Percentiles rank a stretch among this genome's conserved stretches.
Conservation (phyloP, 495 filamentous ascomycete species). For the Pseudomonodictys pantanalensis region DNA sequence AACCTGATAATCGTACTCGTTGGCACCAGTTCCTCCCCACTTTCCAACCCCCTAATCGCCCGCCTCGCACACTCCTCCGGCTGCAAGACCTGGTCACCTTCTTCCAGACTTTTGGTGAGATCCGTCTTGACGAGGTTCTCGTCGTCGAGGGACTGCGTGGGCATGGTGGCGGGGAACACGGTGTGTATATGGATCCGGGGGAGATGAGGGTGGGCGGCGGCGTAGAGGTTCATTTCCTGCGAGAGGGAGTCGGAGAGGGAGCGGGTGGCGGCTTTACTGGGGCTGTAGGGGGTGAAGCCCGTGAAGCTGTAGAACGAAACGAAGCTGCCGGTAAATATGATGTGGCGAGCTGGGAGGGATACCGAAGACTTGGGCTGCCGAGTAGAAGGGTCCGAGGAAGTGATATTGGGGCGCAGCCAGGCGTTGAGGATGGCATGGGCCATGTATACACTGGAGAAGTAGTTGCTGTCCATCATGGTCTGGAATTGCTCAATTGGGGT, state of each 20-base stretch:
- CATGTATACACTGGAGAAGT: slow-evolving; percentile 7
- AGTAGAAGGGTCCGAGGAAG: not conserved
- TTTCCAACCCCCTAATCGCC: slow-evolving; percentile 11
- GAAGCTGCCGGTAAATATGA: slow-evolving; percentile 14
- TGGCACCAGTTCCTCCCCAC: slow-evolving; percentile 3
- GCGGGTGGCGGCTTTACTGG: slow-evolving; percentile 10
- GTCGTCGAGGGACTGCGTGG: not conserved
- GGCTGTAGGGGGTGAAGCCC: slow-evolving; percentile 10
- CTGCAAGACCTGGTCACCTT: slow-evolving; percentile 1
- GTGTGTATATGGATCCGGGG: slow-evolving; percentile 11
- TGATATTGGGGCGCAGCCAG: slow-evolving; percentile 46
- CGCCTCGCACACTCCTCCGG: slow-evolving; percentile 1
- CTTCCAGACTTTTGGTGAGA: slow-evolving; percentile 19
- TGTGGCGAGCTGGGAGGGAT: not conserved
- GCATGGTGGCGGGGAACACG: slow-evolving; percentile 14
- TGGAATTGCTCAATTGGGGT: slow-evolving; percentile 44
- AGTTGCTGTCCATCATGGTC: slow-evolving; percentile 39
- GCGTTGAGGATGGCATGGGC: slow-evolving; percentile 40
- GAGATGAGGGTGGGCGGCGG: slow-evolving; percentile 10
- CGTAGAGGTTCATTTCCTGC: slow-evolving; percentile 11
- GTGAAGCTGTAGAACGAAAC: slow-evolving; percentile 3
- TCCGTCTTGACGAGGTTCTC: slow-evolving; percentile 15
- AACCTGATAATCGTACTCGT: slow-evolving; percentile 2
- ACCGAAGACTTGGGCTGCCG: not conserved
- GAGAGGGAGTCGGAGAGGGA: slow-evolving; percentile 6